Percentiles rank a stretch among this genome's conserved stretches.
These are phyloP conservation scores for Pseudevernia furfuracea DNA, from an alignment of 495 filamentous ascomycete genomes.

Conservation along the genomic window DNA sequence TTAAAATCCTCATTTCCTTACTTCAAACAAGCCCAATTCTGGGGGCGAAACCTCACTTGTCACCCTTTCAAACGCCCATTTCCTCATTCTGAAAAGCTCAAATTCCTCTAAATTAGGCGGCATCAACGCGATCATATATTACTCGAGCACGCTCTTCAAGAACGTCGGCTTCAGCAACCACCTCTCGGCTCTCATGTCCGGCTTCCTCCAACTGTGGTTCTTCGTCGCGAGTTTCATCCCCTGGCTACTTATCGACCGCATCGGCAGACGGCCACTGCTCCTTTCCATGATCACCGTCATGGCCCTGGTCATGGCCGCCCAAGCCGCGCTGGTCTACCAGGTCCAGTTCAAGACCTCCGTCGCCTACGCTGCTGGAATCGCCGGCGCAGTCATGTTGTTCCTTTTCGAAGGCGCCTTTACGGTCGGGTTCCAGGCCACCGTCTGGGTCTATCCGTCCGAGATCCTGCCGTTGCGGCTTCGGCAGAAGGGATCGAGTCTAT, in stretches of 20 bases:
- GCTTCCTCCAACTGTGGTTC: slow-evolving; percentile 29
- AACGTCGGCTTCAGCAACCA: slow-evolving; percentile 25
- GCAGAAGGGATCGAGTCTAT: slow-evolving; percentile 28
- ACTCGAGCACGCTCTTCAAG: slow-evolving; percentile 25
- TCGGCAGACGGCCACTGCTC: slow-evolving; percentile 25
- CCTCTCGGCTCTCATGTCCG: slow-evolving; percentile 28
- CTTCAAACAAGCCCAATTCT: no score
- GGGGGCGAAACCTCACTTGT: no score
- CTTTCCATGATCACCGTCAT: slow-evolving; percentile 27
- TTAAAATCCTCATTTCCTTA: no score
- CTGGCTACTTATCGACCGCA: slow-evolving; percentile 28
- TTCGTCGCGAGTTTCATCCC: slow-evolving; percentile 30
- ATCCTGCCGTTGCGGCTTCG: slow-evolving; percentile 31
- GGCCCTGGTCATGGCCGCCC: slow-evolving; percentile 26
- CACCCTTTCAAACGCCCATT: no score
- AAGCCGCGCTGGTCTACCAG: slow-evolving; percentile 24
- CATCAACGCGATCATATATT: slow-evolving; percentile 31
- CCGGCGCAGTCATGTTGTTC: slow-evolving; percentile 26
- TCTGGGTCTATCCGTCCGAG: slow-evolving; percentile 34
- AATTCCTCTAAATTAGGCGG: slow-evolving; percentile 35
- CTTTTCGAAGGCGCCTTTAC: slow-evolving; percentile 29
- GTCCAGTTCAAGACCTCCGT: slow-evolving; percentile 20
- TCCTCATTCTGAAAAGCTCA: no score
- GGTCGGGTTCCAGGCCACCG: slow-evolving; percentile 29
- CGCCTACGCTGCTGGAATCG: slow-evolving; percentile 17